Conservation (phyloP, 352 stramenopile genomes). For the Lagenidium giganteum region DNA sequence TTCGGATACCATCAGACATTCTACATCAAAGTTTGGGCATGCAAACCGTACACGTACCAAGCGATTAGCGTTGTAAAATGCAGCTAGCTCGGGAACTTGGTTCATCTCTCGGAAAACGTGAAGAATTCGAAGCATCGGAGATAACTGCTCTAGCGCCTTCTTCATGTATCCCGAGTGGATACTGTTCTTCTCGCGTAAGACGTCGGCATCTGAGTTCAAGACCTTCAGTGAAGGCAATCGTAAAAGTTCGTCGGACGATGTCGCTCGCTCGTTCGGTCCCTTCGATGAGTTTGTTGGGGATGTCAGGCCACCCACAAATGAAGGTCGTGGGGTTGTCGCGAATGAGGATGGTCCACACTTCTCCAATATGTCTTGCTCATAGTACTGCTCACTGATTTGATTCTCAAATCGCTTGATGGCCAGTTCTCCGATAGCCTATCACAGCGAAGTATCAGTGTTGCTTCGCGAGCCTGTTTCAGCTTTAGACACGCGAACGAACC, state of each 20-base stretch:
- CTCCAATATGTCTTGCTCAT: constrained; percentile 70
- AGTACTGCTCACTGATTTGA: constrained; percentile 70
- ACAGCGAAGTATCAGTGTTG: background rate
- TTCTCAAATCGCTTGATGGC: constrained; percentile 72
- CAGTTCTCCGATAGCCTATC: constrained; percentile 50
- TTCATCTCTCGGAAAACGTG: constrained; percentile 74
- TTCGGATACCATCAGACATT: background rate
- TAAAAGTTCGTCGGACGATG: constrained; percentile 19
- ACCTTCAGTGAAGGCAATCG: constrained; percentile 68
- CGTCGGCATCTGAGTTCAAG: constrained; percentile 60
- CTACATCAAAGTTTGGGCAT: background rate
- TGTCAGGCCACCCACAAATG: background rate
- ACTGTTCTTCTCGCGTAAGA: constrained; percentile 46
- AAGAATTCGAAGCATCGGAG: constrained; percentile 66
- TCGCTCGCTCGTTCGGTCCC: background rate
- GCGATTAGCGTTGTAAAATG: constrained; percentile 77
- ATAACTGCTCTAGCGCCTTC: constrained; percentile 42
- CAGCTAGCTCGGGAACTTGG: constrained; percentile 61
- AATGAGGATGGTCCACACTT: constrained; percentile 31
- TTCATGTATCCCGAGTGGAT: constrained; percentile 75
- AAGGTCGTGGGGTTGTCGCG: constrained; percentile 1
- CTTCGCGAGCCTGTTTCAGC: background rate
- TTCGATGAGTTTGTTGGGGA: constrained; percentile 13
- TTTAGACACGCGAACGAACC: constrained; percentile 11
- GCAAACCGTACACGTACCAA: constrained; percentile 36